Conservation (phyloP, 1,139 yeast species). For the Blastobotrys persicus region DNA sequence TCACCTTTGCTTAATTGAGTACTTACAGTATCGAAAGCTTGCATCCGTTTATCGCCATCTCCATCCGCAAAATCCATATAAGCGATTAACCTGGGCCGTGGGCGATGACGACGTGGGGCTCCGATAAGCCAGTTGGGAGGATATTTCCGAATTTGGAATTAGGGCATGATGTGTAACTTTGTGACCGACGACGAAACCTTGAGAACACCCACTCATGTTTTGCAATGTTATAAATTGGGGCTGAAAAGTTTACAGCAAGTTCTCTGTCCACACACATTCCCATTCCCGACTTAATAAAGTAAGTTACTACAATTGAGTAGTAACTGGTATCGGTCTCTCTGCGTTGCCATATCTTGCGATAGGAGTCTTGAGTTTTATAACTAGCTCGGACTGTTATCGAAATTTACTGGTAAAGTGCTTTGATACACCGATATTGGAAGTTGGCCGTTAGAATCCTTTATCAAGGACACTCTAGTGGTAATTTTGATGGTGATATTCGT, state of each 20-base stretch:
- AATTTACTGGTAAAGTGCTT: conserved; percentile 21
- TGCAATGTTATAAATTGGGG: not conserved
- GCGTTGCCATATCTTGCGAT: conserved; percentile 21
- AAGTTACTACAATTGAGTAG: conserved; percentile 12
- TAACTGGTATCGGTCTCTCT: conserved; percentile 27
- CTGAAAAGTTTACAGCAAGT: conserved; percentile 3
- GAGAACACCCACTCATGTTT: conserved; percentile 9
- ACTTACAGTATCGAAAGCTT: not conserved
- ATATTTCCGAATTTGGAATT: conserved; percentile 11
- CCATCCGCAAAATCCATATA: not conserved
- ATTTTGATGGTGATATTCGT: not conserved
- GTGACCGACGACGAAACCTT: conserved; percentile 8
- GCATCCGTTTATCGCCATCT: not conserved
- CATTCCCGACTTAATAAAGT: conserved; percentile 9
- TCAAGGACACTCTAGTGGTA: conserved; percentile 12
- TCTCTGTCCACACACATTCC: conserved; percentile 2
- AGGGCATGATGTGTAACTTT: not conserved
- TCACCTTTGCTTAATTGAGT: not conserved
- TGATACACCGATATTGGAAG: conserved; percentile 26
- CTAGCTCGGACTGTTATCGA: conserved; percentile 6
- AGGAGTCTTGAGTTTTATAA: not conserved
- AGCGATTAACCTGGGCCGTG: not conserved
- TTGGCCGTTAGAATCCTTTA: conserved; percentile 10
- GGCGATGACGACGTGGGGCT: not conserved
- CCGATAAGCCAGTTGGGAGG: not conserved